Conservation (phyloP, 768 basidiomycete genomes). For the Pleurotus sapidus region DNA sequence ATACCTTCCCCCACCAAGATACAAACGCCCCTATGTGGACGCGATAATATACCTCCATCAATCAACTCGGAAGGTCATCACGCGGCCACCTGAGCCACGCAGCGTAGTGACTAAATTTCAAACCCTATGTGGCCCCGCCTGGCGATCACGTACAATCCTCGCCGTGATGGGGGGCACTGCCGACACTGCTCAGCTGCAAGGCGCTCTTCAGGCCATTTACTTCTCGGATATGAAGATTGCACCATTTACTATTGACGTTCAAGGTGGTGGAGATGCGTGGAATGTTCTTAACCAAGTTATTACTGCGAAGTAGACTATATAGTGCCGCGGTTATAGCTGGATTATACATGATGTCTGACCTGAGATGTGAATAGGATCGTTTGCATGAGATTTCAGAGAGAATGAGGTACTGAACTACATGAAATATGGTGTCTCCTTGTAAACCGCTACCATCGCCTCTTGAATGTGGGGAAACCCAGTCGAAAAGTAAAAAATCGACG, state of each 20-base stretch:
- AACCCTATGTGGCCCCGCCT: background rate
- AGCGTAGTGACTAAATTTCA: background rate
- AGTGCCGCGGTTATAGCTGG: too few relatives aligned
- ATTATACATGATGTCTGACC: too few relatives aligned
- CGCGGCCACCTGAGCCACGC: background rate
- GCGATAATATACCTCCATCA: background rate
- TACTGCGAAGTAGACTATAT: too few relatives aligned
- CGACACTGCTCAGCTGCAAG: background rate
- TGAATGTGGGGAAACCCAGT: background rate
- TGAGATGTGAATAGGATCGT: too few relatives aligned
- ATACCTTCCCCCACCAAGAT: background rate
- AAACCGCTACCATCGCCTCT: too few relatives aligned
- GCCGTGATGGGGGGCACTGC: background rate
- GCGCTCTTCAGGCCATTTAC: background rate
- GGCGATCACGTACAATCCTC: background rate
- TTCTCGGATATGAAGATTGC: background rate
- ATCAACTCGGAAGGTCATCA: background rate
- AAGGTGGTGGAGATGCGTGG: background rate
- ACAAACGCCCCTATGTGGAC: background rate
- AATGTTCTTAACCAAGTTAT: background rate
- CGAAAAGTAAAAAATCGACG: constrained; percentile 1
- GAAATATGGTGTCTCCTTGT: too few relatives aligned
- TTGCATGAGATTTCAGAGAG: too few relatives aligned
- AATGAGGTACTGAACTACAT: too few relatives aligned
- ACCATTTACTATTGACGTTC: background rate